Evolutionary conservation across 1,284 basidiomycete genomes (phyloP), one percentile per base, ranked within the genome.

Genomic region (Xerocomus amazonicus): DNA sequence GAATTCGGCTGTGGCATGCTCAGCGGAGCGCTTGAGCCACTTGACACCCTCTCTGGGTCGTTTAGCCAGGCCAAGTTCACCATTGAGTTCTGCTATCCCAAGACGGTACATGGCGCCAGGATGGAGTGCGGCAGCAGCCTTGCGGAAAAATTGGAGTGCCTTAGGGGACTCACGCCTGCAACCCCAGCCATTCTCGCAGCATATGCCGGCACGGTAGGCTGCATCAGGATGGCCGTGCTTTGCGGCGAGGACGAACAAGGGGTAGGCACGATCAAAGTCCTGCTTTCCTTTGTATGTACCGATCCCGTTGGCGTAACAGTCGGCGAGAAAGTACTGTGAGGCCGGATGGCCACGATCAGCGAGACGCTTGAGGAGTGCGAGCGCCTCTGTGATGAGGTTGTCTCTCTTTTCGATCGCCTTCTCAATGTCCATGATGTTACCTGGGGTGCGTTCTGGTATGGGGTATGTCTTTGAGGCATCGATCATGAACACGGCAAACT

Each of bases 201-300:
- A 99, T 2, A 94, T 97, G 19, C 94, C 97, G 0, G 95, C 91
- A 43, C 96, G 90, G 71, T 96, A 99, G 19, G 92, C 84, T 8
- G 94, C 95, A 62, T 98, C 95, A 1, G 93, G 88, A 67, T 99
- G 96, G n/a, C 93, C 92, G 65, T 99, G 97, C 71, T 99, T 99
- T 39, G 95, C 93, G 7, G 96, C 93, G 38, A 97, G 84, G 7
- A 97, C 86, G 66, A 98, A 99, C 50, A 99, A 78, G 14, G 95
- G 95, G 70, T 94, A 97, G 4, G 97, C 96, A 55, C 89, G 84
- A 71, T 98, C 95, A 66, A 98, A 98, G 72, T 99, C 96, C 69
- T 97, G 95, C 66, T 84, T 87, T 56, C 80, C 84, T 68, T 90
- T 87, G 55, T 80, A 75, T 1, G 93, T 97, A 27, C 94, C 93